phyloP scores from a whole-genome alignment of 2,329 filamentous ascomycete species.

The Cladosporium oxysporum region DNA sequence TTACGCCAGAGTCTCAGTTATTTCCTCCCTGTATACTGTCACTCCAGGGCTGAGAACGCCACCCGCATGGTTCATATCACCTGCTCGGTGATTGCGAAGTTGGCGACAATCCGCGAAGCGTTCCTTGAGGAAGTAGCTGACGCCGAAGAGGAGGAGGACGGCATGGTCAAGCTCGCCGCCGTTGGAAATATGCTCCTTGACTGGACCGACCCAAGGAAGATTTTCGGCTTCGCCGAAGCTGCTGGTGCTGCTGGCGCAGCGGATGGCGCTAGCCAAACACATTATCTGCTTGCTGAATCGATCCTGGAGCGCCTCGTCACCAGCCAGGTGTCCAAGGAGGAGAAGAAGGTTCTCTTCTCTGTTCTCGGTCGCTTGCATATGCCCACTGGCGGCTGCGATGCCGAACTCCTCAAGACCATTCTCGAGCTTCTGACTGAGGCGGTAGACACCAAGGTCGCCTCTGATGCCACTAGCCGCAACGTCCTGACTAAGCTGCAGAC shows the following conservation, averaged over 20 bases:
- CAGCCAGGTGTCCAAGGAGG: conserved; percentile 67
- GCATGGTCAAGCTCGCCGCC: conserved; percentile 72
- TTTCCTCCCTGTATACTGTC: conserved; percentile 93
- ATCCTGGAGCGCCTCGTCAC: conserved; percentile 73
- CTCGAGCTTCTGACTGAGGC: conserved; percentile 51
- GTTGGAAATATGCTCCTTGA: conserved; percentile 84
- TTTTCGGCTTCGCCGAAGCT: conserved; percentile 44
- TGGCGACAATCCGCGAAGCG: conserved; percentile 48
- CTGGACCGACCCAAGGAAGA: conserved; percentile 91
- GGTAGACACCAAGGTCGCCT: conserved; percentile 51
- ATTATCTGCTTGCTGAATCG: conserved; percentile 74
- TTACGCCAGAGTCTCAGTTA: conserved; percentile 87
- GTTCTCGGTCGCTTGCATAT: conserved; percentile 83
- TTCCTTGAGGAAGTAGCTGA: conserved; percentile 50
- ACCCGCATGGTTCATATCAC: conserved; percentile 75
- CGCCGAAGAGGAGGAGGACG: conserved; percentile 69
- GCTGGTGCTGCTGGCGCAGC: conserved; percentile 24
- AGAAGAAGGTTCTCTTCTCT: conserved; percentile 77
- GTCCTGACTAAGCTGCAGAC: conserved; percentile 56
- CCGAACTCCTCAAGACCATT: conserved; percentile 39
- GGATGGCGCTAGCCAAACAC: conserved; percentile 51
- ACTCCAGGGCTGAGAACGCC: conserved; percentile 79
- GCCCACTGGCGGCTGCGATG: conserved; percentile 50
- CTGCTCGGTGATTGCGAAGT: conserved; percentile 71
- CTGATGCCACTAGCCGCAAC: conserved; percentile 55